Base-by-base conservation (phyloP, 257 asterid species). In the Nemophila menziesii region DNA sequence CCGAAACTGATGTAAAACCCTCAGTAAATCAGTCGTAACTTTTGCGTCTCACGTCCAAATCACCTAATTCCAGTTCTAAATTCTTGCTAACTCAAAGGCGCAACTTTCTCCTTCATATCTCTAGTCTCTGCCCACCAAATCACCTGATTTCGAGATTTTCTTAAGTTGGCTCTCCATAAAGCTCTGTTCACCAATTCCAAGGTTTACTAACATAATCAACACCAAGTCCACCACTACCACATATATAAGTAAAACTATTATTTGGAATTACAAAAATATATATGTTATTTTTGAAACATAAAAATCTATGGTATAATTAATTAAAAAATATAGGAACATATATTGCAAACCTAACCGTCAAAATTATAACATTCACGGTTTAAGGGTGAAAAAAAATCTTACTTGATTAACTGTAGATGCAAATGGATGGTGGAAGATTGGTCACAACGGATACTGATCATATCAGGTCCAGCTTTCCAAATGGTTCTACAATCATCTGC, bases 401-500 rank as follows among this genome's bases (percentile, higher is more conserved):
- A 90, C 99, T 80, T 74, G 92, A 66, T 79, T 67, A 41, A 90
- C 15, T 33, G 99, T 74, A 96, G 92, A 46, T 90, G 99, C 75
- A 90, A 79, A 76, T 90, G 99, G 60, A 90, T 81, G 58, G 99
- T 90, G 46, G 99, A 85, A 51, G 96, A 69, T 66, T 81, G 96
- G 66, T 90, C 99, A 51, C 99, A 90, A 27, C 85, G 99, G 64
- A 85, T 74, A 49, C 99, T 90, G 43, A 90, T 79, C 26, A 90
- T 90, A 52, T 90, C 96, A 34, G 99, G 96, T 58, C 99, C 99
- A 52, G 99, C 99, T 69, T 90, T 90, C 44, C 85, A 77, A 68
- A 90, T n/a, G 99, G 96, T 67, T 90, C 96, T 42, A 90, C 99
- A 66, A 85, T 85, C 99, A 90, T 90, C 99, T 90, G 96, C 63